phyloP scores from a whole-genome alignment of 192 early-diverging fungal genomes.

The Entomortierella lignicola region DNA sequence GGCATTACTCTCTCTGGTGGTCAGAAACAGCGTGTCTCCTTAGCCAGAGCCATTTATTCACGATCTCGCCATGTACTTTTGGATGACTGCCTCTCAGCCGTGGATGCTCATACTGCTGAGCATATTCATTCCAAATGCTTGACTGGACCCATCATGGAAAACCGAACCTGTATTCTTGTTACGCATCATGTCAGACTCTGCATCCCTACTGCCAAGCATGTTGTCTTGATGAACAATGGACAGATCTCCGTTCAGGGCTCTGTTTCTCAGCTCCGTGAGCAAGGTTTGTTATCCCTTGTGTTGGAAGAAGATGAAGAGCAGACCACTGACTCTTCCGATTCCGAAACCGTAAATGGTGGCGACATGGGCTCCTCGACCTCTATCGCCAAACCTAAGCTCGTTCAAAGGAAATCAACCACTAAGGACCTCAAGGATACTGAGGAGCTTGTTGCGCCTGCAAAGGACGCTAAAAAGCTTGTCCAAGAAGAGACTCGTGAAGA shows the following conservation, averaged over 20 bases:
- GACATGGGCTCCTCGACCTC: conserved; percentile 31
- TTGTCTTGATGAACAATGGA: conserved; percentile 67
- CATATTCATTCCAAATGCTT: conserved; percentile 83
- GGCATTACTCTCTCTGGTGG: conserved; percentile 81
- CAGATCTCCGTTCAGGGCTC: conserved; percentile 48
- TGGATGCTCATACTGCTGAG: conserved; percentile 89
- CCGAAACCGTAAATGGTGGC: conserved; percentile 32
- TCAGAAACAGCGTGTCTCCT: conserved; percentile 79
- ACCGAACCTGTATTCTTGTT: conserved; percentile 84
- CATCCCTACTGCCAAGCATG: conserved; percentile 59
- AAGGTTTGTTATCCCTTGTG: conserved; percentile 35
- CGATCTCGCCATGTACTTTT: conserved; percentile 66
- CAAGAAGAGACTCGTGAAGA: conserved; percentile 82
- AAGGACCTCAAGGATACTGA: conserved; percentile 35
- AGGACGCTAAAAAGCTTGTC: conserved; percentile 67
- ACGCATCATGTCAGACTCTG: conserved; percentile 81
- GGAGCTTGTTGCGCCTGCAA: conserved; percentile 2
- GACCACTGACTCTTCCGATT: conserved; percentile 20
- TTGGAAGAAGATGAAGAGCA: conserved; percentile 54
- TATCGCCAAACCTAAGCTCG: conserved; percentile 30
- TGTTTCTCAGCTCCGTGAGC: conserved; percentile 40
- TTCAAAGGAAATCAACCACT: conserved; percentile 46
- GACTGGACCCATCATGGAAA: conserved; percentile 72
- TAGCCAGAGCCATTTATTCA: conserved; percentile 82
- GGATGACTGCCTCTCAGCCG: conserved; percentile 86